Conservation (phyloP, 108 stramenopile genomes). For the Licmophora abbreviata region DNA sequence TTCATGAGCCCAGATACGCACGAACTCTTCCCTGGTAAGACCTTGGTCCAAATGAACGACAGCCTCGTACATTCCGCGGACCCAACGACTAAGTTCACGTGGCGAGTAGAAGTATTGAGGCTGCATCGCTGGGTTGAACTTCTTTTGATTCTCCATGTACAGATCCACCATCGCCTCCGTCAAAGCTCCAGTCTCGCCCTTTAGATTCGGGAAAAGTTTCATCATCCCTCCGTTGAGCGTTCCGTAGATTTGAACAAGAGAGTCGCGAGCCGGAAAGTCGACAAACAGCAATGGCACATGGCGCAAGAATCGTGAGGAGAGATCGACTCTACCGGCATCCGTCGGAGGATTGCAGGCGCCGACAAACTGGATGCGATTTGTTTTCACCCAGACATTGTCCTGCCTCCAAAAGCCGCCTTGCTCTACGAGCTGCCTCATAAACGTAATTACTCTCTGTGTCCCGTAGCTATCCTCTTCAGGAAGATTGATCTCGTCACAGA, state of each 20-base stretch:
- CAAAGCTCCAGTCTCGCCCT: slow-evolving; percentile 83
- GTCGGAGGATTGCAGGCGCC: slow-evolving; percentile 99
- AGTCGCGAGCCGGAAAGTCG: slow-evolving; percentile 88
- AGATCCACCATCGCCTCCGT: slow-evolving; percentile 98
- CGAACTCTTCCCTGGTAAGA: slow-evolving; percentile 81
- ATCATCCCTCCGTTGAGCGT: slow-evolving; percentile 94
- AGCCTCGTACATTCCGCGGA: slow-evolving; percentile 93
- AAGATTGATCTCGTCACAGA: slow-evolving; percentile 99
- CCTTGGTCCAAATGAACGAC: slow-evolving; percentile 74
- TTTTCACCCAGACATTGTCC: slow-evolving; percentile 91
- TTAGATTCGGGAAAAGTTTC: slow-evolving; percentile 90
- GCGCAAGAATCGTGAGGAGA: slow-evolving; percentile 91
- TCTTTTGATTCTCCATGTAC: slow-evolving; percentile 82
- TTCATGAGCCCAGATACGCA: slow-evolving; percentile 97
- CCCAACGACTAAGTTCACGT: slow-evolving; percentile 96
- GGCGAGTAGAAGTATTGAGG: slow-evolving; percentile 99
- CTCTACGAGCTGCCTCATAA: slow-evolving; percentile 96
- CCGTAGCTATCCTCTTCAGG: slow-evolving; percentile 94
- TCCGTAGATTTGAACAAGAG: slow-evolving; percentile 93
- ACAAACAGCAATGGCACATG: slow-evolving; percentile 96
- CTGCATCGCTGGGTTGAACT: slow-evolving; percentile 79
- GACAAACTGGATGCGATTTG: slow-evolving; percentile 92
- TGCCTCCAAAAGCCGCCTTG: slow-evolving; percentile 97
- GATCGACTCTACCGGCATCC: slow-evolving; percentile 90
- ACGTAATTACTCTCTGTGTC: slow-evolving; percentile 93